These are phyloP conservation scores for Aspergillus mulundensis DNA, from an alignment of 495 filamentous ascomycete species.

Conservation along the genomic window DNA sequence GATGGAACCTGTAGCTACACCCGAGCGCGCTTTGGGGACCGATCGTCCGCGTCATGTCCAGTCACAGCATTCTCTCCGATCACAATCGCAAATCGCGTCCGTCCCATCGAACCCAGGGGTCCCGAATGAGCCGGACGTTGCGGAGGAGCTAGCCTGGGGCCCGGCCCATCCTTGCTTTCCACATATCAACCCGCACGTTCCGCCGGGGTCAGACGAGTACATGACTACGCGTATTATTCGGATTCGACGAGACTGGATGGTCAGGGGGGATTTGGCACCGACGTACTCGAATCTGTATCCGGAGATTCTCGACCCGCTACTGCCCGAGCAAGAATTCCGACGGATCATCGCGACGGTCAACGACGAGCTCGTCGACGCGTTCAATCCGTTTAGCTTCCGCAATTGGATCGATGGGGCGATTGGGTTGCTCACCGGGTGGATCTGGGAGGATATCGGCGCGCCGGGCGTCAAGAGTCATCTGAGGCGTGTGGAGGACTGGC, in stretches of 20 bases:
- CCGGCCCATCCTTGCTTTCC: slow-evolving; percentile 88
- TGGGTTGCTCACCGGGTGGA: slow-evolving; percentile 79
- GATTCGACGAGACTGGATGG: slow-evolving; percentile 85
- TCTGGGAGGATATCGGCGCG: slow-evolving; percentile 86
- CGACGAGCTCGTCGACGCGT: slow-evolving; percentile 61
- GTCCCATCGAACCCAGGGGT: slow-evolving; percentile 40
- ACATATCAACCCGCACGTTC: slow-evolving; percentile 89
- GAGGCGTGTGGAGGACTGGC: slow-evolving; percentile 63
- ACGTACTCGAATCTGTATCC: slow-evolving; percentile 93
- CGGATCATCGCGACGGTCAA: slow-evolving; percentile 75
- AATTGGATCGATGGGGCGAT: slow-evolving; percentile 73
- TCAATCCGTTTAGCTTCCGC: slow-evolving; percentile 64
- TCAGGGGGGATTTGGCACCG: slow-evolving; percentile 85
- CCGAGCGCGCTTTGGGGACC: slow-evolving; percentile 15
- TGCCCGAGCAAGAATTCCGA: slow-evolving; percentile 79
- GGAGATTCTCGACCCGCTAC: slow-evolving; percentile 82
- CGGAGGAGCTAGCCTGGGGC: slow-evolving; percentile 66
- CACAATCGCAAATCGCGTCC: slow-evolving; percentile 39
- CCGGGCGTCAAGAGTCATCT: slow-evolving; percentile 67
- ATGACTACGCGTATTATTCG: slow-evolving; percentile 82
- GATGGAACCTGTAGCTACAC: slow-evolving; percentile 19
- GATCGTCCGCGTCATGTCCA: slow-evolving; percentile 32
- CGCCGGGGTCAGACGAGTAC: slow-evolving; percentile 67
- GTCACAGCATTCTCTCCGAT: slow-evolving; percentile 39
- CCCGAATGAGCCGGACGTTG: slow-evolving; percentile 46